A percentile compares a stretch with the other conserved stretches of the same genome.
These are phyloP conservation scores for Dryadomyces quercus-mongolicae DNA, from an alignment of 2,329 filamentous ascomycete species.

Conservation along the genomic window DNA sequence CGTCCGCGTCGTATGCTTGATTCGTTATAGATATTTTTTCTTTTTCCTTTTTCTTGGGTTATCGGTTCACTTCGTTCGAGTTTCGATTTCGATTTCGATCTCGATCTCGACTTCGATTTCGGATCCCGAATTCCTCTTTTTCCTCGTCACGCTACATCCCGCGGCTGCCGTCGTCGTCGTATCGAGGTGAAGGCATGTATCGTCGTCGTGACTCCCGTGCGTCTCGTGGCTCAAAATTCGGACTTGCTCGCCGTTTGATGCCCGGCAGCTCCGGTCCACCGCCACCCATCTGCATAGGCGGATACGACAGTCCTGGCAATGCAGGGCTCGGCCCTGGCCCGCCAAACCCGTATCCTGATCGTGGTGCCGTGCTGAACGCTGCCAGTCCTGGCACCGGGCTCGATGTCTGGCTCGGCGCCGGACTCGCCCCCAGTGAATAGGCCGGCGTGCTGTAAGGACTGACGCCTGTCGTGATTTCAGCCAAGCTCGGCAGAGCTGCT, in stretches of 20 bases:
- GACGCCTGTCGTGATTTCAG: conserved; percentile 51
- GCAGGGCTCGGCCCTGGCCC: not conserved
- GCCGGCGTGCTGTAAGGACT: conserved; percentile 48
- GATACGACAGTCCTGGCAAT: not conserved
- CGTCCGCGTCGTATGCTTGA: not conserved
- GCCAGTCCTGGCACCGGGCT: conserved; percentile 23
- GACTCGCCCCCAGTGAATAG: conserved; percentile 31
- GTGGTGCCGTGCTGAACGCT: not conserved
- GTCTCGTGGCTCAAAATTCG: conserved; percentile 32
- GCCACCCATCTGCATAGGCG: not conserved
- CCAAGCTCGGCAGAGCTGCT: conserved; percentile 45
- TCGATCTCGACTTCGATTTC: too few species aligned
- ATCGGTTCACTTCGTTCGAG: not conserved
- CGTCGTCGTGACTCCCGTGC: conserved; percentile 33
- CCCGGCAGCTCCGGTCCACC: not conserved
- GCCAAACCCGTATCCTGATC: not conserved
- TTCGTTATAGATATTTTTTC: not conserved
- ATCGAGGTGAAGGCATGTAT: conserved; percentile 20
- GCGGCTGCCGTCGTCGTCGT: conserved; percentile 11
- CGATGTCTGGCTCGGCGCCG: conserved; percentile 24
- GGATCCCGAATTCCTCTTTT: too few species aligned
- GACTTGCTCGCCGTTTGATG: conserved; percentile 42
- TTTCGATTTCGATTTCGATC: too few species aligned
- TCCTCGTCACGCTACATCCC: not conserved
- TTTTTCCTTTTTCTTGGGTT: not conserved